phyloP scores from a whole-genome alignment of 495 filamentous ascomycete species.

The Glutinoglossum americanum region DNA sequence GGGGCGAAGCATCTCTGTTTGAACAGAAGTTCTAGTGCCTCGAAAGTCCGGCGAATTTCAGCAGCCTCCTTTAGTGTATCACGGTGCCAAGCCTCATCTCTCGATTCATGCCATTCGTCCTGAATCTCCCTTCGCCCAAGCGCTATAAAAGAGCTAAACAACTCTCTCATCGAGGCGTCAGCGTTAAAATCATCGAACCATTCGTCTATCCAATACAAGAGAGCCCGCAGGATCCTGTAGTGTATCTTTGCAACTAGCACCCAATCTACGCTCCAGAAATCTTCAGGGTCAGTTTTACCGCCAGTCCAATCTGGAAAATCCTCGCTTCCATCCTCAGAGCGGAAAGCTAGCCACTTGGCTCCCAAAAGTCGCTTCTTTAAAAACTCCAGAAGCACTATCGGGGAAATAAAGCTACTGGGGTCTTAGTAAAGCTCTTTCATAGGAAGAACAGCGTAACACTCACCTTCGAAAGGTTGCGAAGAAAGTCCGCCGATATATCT shows the following conservation, averaged over 20 bases:
- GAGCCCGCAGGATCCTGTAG: conserved; percentile 15
- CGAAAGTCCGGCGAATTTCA: background rate
- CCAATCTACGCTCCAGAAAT: conserved; percentile 13
- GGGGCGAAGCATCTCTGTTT: background rate
- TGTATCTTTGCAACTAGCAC: conserved; percentile 16
- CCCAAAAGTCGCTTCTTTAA: conserved; percentile 17
- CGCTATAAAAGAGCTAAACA: conserved; percentile 7
- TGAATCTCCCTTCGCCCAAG: background rate
- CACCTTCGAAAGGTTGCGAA: conserved; percentile 19
- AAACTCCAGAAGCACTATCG: conserved; percentile 16
- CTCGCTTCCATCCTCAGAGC: conserved; percentile 14
- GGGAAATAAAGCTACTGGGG: conserved; percentile 9
- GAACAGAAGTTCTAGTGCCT: background rate
- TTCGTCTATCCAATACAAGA: conserved; percentile 15
- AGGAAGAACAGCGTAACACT: background rate
- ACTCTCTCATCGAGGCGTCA: conserved; percentile 14
- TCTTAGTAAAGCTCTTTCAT: background rate
- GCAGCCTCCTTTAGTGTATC: background rate
- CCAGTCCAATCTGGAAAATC: conserved; percentile 19
- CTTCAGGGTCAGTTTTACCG: conserved; percentile 12
- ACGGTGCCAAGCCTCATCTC: background rate
- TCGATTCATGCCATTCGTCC: background rate
- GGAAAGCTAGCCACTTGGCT: conserved; percentile 15
- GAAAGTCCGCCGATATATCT: conserved; percentile 18
- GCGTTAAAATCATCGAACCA: conserved; percentile 17